phyloP scores from a whole-genome alignment of 208 protist species.

The Porcisia hertigi region DNA sequence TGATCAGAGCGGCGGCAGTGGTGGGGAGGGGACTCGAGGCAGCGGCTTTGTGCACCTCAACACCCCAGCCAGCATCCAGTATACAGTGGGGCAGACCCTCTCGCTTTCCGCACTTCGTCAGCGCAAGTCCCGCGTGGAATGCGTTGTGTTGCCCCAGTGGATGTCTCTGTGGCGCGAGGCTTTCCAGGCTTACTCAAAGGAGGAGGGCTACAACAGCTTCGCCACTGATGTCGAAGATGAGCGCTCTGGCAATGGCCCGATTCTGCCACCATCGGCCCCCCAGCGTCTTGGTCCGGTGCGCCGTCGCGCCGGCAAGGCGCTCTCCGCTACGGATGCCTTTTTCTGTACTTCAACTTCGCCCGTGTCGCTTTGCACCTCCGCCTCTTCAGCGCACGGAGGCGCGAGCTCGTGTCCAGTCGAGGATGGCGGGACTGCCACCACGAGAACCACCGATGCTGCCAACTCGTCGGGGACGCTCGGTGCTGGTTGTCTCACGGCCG shows the following conservation, averaged over 20 bases:
- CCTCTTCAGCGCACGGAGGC: neutral
- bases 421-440: neutral
- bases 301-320: constrained; percentile 3
- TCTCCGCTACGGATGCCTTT: constrained; percentile 5
- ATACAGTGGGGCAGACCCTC: constrained; percentile 66
- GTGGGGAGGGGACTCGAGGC: constrained; percentile 34
- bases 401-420: neutral
- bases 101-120: constrained; percentile 64
- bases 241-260: constrained; percentile 47
- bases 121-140: constrained; percentile 56
- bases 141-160: constrained; percentile 59
- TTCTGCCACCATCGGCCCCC: constrained; percentile 53
- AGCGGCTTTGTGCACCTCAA: constrained; percentile 89
- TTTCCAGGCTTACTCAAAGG: constrained; percentile 40
- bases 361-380: neutral
- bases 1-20: neutral
- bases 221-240: constrained; percentile 71
- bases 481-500: neutral
- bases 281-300: constrained; percentile 25
- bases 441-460: neutral
- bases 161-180: constrained; percentile 60
- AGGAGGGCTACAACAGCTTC: constrained; percentile 59
- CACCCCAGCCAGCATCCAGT: constrained; percentile 76
- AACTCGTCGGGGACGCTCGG: neutral
- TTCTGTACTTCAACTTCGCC: constrained; percentile 8